Base-by-base conservation (phyloP, 306 rosid species). In the Lagenaria siceraria region DNA sequence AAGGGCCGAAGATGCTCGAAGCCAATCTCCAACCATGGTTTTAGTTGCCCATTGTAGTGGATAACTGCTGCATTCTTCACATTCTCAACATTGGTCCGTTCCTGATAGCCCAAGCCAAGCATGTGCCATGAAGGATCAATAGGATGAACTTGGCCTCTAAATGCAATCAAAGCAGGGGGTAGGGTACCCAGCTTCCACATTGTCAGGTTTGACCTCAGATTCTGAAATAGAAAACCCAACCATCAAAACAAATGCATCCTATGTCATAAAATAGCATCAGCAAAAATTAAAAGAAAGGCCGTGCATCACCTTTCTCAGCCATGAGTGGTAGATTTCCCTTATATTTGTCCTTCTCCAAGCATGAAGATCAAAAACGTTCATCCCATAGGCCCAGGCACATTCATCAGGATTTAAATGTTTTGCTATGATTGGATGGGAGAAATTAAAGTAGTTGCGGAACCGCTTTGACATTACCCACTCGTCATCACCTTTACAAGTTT, bases 371-470 rank as follows among this genome's bases (percentile, higher is more conserved):
- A 96, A 96, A 55, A 96, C 14, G 85, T 96, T 96, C 99, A 96
- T 92, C 82, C 98, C 97, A 74, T 92, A 96, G 76, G 99, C 99
- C 99, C 99, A 96, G n/a, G 98, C 99, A 85, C 99, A 96, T 79
- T 96, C 97, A 51, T 92, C 90, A 76, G 99, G 98, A 80, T 96
- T 88, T 85, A 96, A 85, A 84, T 88, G 76, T 77, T 84, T 76
- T 65, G 84, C 80, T 74, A 96, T 71, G 55, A 86, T 86, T 55
- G 99, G 99, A 79, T 96, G 97, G 40, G 99, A 89, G 85, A 96
- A 96, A 80, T 96, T 96, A 84, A 96, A 96, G 85, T 96, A 96
- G 83, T 92, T 92, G 88, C 89, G 86, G 84, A 92, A 96, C 25
- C 77, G 89, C 87, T 96, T 96, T 21, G 97, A 90, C 99, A 96